These are phyloP conservation scores for Tilletia horrida DNA, from an alignment of 1,284 basidiomycete species.

Conservation along the genomic window DNA sequence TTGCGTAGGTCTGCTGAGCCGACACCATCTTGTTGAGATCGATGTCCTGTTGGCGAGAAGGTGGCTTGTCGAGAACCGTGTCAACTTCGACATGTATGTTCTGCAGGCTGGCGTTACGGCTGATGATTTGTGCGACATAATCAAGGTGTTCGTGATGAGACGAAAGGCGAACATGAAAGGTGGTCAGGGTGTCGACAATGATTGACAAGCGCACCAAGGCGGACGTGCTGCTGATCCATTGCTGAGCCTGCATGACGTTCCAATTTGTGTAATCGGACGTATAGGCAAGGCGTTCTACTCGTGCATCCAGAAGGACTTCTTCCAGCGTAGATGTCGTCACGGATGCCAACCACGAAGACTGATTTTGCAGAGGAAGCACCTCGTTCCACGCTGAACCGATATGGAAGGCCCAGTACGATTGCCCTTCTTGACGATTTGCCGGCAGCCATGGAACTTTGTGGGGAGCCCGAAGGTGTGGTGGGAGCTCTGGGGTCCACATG, in stretches of 20 bases:
- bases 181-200: neutral
- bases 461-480: too few relatives aligned
- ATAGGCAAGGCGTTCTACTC: too few relatives aligned
- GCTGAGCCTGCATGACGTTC: neutral
- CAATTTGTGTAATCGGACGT: too few relatives aligned
- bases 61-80: neutral
- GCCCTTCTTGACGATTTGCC: too few relatives aligned
- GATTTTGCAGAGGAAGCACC: too few relatives aligned
- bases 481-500: too few relatives aligned
- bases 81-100: neutral
- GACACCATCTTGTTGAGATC: neutral
- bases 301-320: too few relatives aligned
- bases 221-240: neutral
- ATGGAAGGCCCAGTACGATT: too few relatives aligned
- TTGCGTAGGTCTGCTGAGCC: neutral
- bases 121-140: neutral
- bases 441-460: too few relatives aligned
- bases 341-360: too few relatives aligned
- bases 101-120: neutral
- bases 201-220: neutral
- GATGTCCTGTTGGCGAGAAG: neutral
- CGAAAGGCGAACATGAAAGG: neutral
- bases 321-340: too few relatives aligned
- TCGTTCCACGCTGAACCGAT: too few relatives aligned
- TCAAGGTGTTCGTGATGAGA: neutral